These are phyloP conservation scores for Erodium trifolium DNA, from an alignment of 441 rosid genomes.

Conservation along the genomic window DNA sequence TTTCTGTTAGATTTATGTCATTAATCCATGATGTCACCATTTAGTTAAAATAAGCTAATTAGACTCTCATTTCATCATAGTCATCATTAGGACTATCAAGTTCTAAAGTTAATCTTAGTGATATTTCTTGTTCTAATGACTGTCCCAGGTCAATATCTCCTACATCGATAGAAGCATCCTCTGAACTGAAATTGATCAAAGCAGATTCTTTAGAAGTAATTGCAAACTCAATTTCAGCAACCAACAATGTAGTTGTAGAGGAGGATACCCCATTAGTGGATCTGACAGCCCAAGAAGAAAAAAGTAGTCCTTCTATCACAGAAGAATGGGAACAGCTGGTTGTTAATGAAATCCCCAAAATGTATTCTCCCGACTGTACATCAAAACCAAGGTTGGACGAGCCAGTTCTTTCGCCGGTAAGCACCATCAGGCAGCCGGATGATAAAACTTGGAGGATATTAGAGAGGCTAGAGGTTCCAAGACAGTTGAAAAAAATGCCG, in stretches of 20 bases:
- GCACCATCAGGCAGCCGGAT: conserved; percentile 41
- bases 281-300: conserved; percentile 28
- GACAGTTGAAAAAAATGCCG: conserved; percentile 44
- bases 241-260: conserved; percentile 20
- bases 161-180: too few relatives aligned
- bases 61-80: too few relatives aligned
- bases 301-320: conserved; percentile 33
- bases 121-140: too few relatives aligned
- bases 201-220: too few relatives aligned
- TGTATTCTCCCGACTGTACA: conserved; percentile 36
- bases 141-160: too few relatives aligned
- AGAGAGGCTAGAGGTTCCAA: conserved; percentile 80
- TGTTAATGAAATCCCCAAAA: conserved; percentile 41
- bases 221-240: conserved; percentile 16
- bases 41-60: too few relatives aligned
- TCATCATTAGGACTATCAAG: too few relatives aligned
- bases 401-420: conserved; percentile 34
- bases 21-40: too few relatives aligned
- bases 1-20: background rate
- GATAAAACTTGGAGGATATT: conserved; percentile 63
- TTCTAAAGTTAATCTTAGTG: too few relatives aligned
- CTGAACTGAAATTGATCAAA: too few relatives aligned
- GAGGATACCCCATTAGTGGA: conserved; percentile 26
- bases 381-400: conserved; percentile 32
- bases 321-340: conserved; percentile 90